These are phyloP conservation scores for Syncephalis fuscata DNA, from an alignment of 371 early-diverging fungal genomes.

Conservation along the genomic window DNA sequence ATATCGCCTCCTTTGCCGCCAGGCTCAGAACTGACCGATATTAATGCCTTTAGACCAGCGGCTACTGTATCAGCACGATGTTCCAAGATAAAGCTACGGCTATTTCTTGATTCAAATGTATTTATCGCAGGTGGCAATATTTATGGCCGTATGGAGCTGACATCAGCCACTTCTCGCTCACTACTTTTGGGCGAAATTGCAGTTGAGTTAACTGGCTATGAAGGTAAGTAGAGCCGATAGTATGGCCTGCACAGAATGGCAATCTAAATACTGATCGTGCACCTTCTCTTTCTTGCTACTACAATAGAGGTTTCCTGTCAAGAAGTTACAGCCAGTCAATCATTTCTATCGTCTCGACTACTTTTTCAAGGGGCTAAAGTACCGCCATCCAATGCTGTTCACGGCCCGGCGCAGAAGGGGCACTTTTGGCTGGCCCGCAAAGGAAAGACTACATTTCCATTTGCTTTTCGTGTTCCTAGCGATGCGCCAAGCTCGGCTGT, in stretches of 20 bases:
- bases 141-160: conserved; percentile 27
- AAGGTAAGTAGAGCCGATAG: conserved; percentile 15
- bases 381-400: conserved; percentile 30
- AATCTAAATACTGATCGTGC: too few species aligned
- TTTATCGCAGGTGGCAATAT: conserved; percentile 33
- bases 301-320: neutral
- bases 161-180: conserved; percentile 17
- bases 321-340: conserved; percentile 17
- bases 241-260: too few species aligned
- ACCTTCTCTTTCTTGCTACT: too few species aligned
- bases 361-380: conserved; percentile 31
- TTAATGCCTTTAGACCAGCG: conserved; percentile 21
- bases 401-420: conserved; percentile 20
- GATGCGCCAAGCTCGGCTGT: conserved; percentile 29
- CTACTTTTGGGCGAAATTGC: conserved; percentile 34
- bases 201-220: conserved; percentile 29
- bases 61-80: conserved; percentile 15
- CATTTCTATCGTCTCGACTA: conserved; percentile 25
- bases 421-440: conserved; percentile 34
- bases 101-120: conserved; percentile 28
- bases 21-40: too few species aligned
- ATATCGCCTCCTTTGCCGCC: too few species aligned
- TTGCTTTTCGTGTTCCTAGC: conserved; percentile 29
- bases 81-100: conserved; percentile 25
- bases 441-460: conserved; percentile 40